Evolutionary conservation across 257 asterid genomes (phyloP), one percentile per base, ranked within the genome.

Genomic region (Solanum piurae): DNA sequence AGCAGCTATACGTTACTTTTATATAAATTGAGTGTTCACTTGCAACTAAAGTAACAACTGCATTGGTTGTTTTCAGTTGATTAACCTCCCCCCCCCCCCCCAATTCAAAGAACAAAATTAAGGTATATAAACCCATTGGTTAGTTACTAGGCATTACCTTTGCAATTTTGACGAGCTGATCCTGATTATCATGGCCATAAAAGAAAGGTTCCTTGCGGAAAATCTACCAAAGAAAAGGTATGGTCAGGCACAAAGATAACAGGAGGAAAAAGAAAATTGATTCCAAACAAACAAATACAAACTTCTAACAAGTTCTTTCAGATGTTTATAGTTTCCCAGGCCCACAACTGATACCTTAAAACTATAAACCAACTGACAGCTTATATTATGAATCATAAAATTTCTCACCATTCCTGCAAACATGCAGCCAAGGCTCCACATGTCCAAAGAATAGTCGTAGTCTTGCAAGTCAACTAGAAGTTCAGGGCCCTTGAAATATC

Each of bases 351-450:
- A 75, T n/a, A 46, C 66, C 73, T 33, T 85, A n/a, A 55, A 33
- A 21, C 21, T 7, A 85, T 77, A 40, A 52, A 76, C 85, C 52
- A 49, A 71, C 79, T 77, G n/a, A 79, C 12, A 16, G 38, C 66
- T 44, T 29, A 46, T 80, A 80, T 18, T 80, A 9, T 46, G 68
- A 46, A 79, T 29, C 42, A 46, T 46, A 80, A 16, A 80, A 71
- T n/a, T 82, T 86, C 98, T 94, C 91, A 97, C 99, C 99, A 95
- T 97, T 91, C 98, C 99, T 0, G 99, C 99, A 87, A 95, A 95
- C 98, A 97, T 93, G 95, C 95, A 94, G 83, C 98, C 97, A 86
- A 94, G 95, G 92, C 98, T 94, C 98, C 98, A 95, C 97, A 95
- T 89, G 71, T 95, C 98, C 92, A 95, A 88, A 71, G 98, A 94